A percentile compares a stretch with the other conserved stretches of the same genome.
These are phyloP conservation scores for Leccinum obscurum DNA, from an alignment of 768 basidiomycete species.

Conservation along the genomic window DNA sequence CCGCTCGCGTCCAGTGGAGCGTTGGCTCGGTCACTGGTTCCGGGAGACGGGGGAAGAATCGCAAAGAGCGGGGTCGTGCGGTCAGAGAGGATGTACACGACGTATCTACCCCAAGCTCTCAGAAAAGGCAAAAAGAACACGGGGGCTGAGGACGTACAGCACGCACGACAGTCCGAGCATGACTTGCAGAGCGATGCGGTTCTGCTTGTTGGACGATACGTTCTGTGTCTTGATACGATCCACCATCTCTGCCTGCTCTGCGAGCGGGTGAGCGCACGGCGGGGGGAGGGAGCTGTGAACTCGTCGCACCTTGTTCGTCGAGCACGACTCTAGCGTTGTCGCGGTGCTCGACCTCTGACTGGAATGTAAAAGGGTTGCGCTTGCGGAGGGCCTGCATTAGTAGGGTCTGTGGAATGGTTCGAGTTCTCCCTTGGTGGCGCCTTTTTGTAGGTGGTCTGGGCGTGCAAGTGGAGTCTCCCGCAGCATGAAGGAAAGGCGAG, in stretches of 20 bases:
- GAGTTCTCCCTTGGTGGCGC: neutral
- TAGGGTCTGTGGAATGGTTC: neutral
- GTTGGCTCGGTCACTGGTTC: slow-evolving; percentile 8
- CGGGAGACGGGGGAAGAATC: slow-evolving; percentile 38
- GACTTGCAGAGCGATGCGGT: slow-evolving; percentile 39
- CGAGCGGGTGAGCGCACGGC: slow-evolving; percentile 2
- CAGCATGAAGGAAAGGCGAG: neutral
- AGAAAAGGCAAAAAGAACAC: neutral
- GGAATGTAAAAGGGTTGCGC: slow-evolving; percentile 45
- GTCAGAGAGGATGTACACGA: slow-evolving; percentile 45
- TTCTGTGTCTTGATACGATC: slow-evolving; percentile 47
- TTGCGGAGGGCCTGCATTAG: slow-evolving; percentile 39
- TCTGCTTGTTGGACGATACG: slow-evolving; percentile 41
- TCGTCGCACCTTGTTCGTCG: slow-evolving; percentile 51
- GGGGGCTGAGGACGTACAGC: slow-evolving; percentile 41
- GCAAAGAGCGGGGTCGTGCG: slow-evolving; percentile 49
- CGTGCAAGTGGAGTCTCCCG: slow-evolving; percentile 4
- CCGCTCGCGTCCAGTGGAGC: slow-evolving; percentile 45
- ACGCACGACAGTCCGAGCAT: slow-evolving; percentile 46
- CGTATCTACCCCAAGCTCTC: slow-evolving; percentile 39
- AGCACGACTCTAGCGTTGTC: slow-evolving; percentile 37
- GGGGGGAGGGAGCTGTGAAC: neutral
- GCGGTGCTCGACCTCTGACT: slow-evolving; percentile 30
- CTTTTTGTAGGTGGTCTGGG: slow-evolving; percentile 11
- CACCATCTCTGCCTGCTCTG: slow-evolving; percentile 66